phyloP scores from a whole-genome alignment of 2,329 filamentous ascomycete species.

The Nemania diffusa region DNA sequence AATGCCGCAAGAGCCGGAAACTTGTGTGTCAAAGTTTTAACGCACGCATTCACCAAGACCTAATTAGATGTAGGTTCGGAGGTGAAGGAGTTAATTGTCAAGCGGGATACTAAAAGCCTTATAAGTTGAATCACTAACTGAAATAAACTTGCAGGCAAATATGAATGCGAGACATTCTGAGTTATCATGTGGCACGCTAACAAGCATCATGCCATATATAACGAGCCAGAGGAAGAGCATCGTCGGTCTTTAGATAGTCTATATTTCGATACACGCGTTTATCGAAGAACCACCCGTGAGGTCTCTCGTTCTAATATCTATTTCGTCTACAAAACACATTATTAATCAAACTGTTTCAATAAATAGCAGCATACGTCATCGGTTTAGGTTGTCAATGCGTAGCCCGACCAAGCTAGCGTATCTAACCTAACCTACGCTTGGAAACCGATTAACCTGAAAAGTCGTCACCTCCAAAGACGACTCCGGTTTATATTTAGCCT shows the following conservation, averaged over 20 bases:
- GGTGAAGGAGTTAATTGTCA: no score
- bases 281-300: conserved; percentile 8
- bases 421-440: no score
- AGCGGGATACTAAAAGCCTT: no score
- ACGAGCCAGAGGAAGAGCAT: no score
- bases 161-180: neutral
- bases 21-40: neutral
- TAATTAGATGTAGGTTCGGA: no score
- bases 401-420: no score
- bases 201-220: no score
- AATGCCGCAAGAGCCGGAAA: neutral
- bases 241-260: no score
- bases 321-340: neutral
- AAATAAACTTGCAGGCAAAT: neutral
- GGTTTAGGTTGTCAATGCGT: neutral
- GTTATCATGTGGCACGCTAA: neutral
- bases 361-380: neutral
- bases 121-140: neutral
- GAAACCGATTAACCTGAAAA: no score
- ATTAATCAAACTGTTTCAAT: neutral
- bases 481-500: neutral
- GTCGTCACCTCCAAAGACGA: neutral
- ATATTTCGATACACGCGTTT: neutral
- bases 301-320: conserved; percentile 26
- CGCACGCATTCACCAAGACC: neutral